Base-by-base conservation (phyloP, 176 grass and related monocot genomes). In the Oryza longistaminata region DNA sequence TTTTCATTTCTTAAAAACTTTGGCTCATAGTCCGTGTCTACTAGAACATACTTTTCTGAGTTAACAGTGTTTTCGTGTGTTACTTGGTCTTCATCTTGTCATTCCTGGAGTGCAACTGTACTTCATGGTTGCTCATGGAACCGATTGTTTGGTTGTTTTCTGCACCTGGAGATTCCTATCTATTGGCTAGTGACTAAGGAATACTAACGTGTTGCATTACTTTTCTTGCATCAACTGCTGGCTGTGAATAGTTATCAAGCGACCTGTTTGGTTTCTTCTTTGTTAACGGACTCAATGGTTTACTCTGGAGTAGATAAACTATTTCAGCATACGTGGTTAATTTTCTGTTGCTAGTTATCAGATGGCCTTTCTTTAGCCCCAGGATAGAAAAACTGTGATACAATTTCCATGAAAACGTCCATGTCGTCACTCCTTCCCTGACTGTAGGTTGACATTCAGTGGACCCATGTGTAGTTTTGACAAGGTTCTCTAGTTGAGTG, bases 381-480 rank as follows among this genome's bases (percentile, higher is more conserved):
- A 39, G 7, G 61, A 50, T 62, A 48, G 29, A 31, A 5, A 13
- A 83, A 70, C 33, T 77, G 52, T 33, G 52, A 24, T 24, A 64
- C 79, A 19, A 31, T 83, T 87, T 64, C 69, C 37, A 40, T 49
- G 73, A 73, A 52, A 71, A 16, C 15, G 48, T 2, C 26, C 61
- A 60, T 82, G 2, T 27, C 15, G 40, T 31, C 29, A 31, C 29
- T 74, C 39, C 46, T 62, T 42, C 68, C 81, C 11, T 74, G 66
- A 39, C 22, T 43, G 33, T 17, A 83, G 66, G 35, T 79, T 79
- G 68, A 44, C 62, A 74, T 80, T 74, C 49, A 40, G 65, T 37
- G 66, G 82, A 42, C 75, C 74, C 73, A 68, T 86, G 68, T 46
- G 34, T 55, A 53, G 29, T 70, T 55, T 78, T 61, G 44, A 46